These are phyloP conservation scores for Rhizomucor pusillus DNA, from an alignment of 371 early-diverging fungal genomes.

Conservation along the genomic window DNA sequence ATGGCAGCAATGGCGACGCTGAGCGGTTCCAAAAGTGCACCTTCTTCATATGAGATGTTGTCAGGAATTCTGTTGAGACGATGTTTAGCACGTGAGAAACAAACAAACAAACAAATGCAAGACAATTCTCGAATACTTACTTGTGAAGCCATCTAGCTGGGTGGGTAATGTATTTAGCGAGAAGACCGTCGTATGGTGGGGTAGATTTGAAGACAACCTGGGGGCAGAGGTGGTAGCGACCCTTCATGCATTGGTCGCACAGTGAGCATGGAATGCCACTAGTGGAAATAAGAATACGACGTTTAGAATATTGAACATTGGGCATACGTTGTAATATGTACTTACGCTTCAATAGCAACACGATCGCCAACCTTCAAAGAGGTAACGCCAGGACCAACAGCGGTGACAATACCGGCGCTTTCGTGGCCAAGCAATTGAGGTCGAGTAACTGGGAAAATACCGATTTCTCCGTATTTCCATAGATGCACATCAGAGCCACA, in stretches of 20 bases:
- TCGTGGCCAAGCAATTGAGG: constrained; percentile 49
- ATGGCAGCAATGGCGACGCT: constrained; percentile 44
- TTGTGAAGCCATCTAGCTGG: constrained; percentile 48
- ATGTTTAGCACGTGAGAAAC: too few relatives aligned
- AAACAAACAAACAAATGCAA: too few relatives aligned
- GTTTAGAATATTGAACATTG: constrained; percentile 15
- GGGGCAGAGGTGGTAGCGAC: constrained; percentile 47
- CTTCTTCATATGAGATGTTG: constrained; percentile 33
- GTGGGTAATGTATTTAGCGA: constrained; percentile 45
- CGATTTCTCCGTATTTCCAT: constrained; percentile 47
- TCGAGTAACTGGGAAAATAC: constrained; percentile 37
- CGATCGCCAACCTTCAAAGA: constrained; percentile 25
- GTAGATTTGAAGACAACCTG: constrained; percentile 46
- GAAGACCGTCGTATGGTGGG: constrained; percentile 40
- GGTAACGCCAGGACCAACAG: constrained; percentile 35
- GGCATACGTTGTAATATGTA: too few relatives aligned
- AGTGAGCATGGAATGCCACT: constrained; percentile 47
- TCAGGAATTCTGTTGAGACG: constrained; percentile 20
- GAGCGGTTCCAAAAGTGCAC: constrained; percentile 41
- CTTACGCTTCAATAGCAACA: constrained; percentile 42
- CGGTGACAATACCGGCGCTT: constrained; percentile 42
- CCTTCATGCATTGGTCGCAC: constrained; percentile 45
- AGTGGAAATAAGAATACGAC: constrained; percentile 1
- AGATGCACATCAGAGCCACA: constrained; percentile 46
- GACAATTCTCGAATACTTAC: not conserved